These are phyloP conservation scores for Daldinia caldariorum DNA, from an alignment of 495 filamentous ascomycete genomes.

Conservation along the genomic window DNA sequence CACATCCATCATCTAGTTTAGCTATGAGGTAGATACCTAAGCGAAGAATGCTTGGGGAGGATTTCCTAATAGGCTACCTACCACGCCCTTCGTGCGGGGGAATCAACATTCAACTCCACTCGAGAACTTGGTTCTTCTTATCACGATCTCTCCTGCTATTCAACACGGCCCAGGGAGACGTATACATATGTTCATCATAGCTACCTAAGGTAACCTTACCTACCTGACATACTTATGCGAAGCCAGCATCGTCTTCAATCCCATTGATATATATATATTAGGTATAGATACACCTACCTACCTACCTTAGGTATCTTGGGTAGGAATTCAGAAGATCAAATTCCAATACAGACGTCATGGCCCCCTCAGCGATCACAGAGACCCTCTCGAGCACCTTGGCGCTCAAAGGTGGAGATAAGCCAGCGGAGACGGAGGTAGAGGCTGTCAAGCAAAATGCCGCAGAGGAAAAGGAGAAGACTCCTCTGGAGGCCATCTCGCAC, in stretches of 20 bases:
- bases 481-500: conserved; percentile 45
- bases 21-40: neutral
- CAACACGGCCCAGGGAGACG: neutral
- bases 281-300: too few relatives aligned
- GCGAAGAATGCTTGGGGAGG: neutral
- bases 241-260: neutral
- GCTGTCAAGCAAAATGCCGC: neutral
- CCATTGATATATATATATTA: neutral
- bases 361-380: conserved; percentile 44
- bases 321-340: neutral
- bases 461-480: conserved; percentile 33
- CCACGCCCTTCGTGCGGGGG: conserved; percentile 24
- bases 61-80: neutral
- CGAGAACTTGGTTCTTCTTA: neutral
- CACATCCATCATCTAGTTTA: too few relatives aligned
- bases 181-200: neutral
- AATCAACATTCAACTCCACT: conserved; percentile 2
- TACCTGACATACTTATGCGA: neutral
- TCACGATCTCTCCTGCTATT: neutral
- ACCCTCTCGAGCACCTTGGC: conserved; percentile 21
- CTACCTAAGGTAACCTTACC: too few relatives aligned
- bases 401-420: conserved; percentile 25
- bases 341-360: conserved; percentile 33
- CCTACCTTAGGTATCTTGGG: neutral
- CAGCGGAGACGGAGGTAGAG: conserved; percentile 1